Percentiles rank a stretch among this genome's conserved stretches.
These are phyloP conservation scores for Podospora pseudopauciseta DNA, from an alignment of 495 filamentous ascomycete genomes.

Conservation along the genomic window DNA sequence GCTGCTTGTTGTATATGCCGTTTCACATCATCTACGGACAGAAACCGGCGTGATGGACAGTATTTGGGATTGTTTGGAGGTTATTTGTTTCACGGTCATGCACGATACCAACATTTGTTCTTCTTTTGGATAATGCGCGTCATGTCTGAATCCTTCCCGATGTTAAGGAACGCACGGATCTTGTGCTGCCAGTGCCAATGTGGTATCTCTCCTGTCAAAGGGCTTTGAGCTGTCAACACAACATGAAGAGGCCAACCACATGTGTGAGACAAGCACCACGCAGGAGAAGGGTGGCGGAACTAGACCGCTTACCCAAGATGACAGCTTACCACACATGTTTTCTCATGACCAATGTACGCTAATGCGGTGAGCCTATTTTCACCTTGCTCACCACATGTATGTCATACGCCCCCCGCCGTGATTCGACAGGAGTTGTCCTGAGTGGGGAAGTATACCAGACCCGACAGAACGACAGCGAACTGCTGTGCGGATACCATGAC, in stretches of 20 bases:
- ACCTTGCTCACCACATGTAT: background rate
- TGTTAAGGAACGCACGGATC: background rate
- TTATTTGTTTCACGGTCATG: background rate
- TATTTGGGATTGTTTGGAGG: background rate
- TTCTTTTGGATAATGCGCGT: background rate
- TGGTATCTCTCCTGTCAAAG: background rate
- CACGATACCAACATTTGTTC: background rate
- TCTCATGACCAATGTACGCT: background rate
- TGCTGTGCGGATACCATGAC: background rate
- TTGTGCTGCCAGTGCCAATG: too few relatives aligned
- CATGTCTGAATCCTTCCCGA: background rate
- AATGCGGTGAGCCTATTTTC: background rate
- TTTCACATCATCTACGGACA: constrained; percentile 50
- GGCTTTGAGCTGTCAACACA: background rate
- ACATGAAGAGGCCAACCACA: background rate
- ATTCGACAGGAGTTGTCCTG: background rate
- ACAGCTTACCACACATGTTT: too few relatives aligned
- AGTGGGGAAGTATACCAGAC: background rate
- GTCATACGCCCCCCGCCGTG: background rate
- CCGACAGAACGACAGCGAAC: background rate
- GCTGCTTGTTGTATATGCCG: constrained; percentile 47
- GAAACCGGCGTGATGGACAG: constrained; percentile 31
- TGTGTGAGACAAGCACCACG: background rate
- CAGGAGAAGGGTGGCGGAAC: background rate
- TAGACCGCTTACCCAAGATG: background rate